A percentile compares a stretch with the other conserved stretches of the same genome.
Evolutionary conservation across 306 rosid species (phyloP).

Genomic region (Begonia loranthoides): DNA sequence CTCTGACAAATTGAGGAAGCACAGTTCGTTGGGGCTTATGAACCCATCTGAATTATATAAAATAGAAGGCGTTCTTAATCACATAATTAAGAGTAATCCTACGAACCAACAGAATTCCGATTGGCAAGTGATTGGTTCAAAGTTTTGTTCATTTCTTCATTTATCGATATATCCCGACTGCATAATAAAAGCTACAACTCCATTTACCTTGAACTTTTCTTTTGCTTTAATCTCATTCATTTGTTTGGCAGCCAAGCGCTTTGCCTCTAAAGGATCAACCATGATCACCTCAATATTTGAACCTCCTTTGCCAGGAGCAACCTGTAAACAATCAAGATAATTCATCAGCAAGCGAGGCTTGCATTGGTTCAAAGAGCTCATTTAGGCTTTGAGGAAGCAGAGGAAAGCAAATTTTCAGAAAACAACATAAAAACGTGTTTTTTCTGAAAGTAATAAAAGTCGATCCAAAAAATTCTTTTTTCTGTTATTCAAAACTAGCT

Average conservation of each 20-base stretch:
- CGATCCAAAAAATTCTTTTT: not conserved
- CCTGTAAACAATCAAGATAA: slow-evolving; percentile 23
- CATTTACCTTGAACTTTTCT: slow-evolving; percentile 61
- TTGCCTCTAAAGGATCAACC: slow-evolving; percentile 98
- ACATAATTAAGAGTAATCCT: too few species aligned
- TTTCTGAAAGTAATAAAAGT: not conserved
- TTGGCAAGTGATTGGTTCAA: too few species aligned
- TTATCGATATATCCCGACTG: not conserved
- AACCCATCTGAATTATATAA: too few species aligned
- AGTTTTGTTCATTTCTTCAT: not conserved
- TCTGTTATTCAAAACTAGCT: not conserved
- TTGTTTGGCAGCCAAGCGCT: slow-evolving; percentile 78
- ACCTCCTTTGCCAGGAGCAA: slow-evolving; percentile 37
- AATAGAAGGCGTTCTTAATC: too few species aligned
- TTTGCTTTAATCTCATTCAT: slow-evolving; percentile 66
- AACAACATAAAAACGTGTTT: not conserved
- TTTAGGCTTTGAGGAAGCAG: not conserved
- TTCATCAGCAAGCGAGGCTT: not conserved
- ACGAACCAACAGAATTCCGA: too few species aligned
- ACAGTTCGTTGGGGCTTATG: too few species aligned
- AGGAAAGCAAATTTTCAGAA: not conserved
- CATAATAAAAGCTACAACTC: slow-evolving; percentile 1
- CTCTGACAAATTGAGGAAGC: too few species aligned
- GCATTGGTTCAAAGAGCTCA: too few species aligned
- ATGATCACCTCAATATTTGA: slow-evolving; percentile 42